Evolutionary conservation across 257 asterid genomes (phyloP), one percentile per base, ranked within the genome.

Genomic region (Ligustrum vulgare): DNA sequence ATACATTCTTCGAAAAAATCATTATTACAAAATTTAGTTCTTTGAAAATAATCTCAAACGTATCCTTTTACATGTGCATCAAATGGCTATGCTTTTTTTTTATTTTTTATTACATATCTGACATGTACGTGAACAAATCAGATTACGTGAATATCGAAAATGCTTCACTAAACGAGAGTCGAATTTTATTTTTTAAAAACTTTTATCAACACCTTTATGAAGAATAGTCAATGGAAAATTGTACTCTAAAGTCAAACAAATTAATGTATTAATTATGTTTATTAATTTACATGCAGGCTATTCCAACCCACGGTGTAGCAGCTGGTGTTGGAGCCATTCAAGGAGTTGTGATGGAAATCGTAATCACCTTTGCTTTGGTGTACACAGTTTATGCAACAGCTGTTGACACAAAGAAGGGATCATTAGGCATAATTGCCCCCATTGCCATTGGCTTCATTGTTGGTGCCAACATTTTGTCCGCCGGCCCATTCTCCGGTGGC

Each of bases 341-440:
- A 82, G 98, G 96, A 63, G 89, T 93, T 0, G 92, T 89, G 22
- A 81, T 90, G 89, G 98, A 93, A 74, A 91, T 93, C 2, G 83
- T 93, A 62, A 87, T 84, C 82, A 93, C 98, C 2, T 93, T 93
- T 71, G 97, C 85, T 7, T 80, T 93, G 79, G 98, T 93, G 16
- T 91, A 93, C 90, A 90, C 98, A 8, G 98, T 93, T 10, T 93
- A 84, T 77, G 97, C 98, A 62, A 91, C 97, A 72, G 98, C 98
- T 60, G 96, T 58, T 18, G 98, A 93, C 78, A 97, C 96, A 0
- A 93, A 91, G 92, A 93, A 86, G 89, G 97, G 98, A 6, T 54
- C 96, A 4, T 35, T 93, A 67, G 96, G 97, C 16, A 85, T 87
- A 0, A 87, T 93, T 49, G 98, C 98, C 1, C 97, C 98, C 36